Evolutionary conservation across 129 eudicot species (phyloP), one percentile per base, ranked within the genome.

Genomic region (Dittrichia graveolens): DNA sequence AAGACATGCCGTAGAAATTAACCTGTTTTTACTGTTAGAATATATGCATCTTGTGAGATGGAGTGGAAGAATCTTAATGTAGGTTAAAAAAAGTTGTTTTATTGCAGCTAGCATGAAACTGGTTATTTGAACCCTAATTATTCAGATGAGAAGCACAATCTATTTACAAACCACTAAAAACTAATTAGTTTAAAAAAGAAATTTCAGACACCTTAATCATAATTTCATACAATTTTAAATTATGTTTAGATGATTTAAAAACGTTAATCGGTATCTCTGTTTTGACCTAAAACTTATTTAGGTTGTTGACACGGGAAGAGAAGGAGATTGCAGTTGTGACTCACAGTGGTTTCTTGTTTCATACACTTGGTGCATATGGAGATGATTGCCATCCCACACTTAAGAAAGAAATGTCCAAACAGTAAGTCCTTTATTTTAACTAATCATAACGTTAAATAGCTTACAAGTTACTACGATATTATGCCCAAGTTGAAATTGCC

Each of bases 291-390:
- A 16, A 7, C 1, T 67, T 73, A 61, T 67, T 11, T 79, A 93
- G 98, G 98, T 69, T 93, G 74, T 82, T 85, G 86, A 85, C 91
- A 3, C 83, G 98, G 54, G 78, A 85, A 60, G 98, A 93, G 84
- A 89, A 81, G 81, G 96, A 93, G 82, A 93, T 93, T 78, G 98
- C 89, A 4, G 89, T 93, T 61, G 89, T 93, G 63, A 87, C 95
- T n/a, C 98, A 93, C 71, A 87, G 96, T 48, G 98, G 95, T 47
- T 84, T 89, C 75, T 67, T 93, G 71, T 74, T 57, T 65, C 92
- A 93, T 75, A 84, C 90, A 31, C 86, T 93, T 10, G 10, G 69
- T 50, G 74, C 84, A 44, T 85, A 82, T 66, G 98, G 96, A 78
- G 49, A 84, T 79, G 96, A 93, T 79, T 84, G 90, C 19, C 92